phyloP scores from a whole-genome alignment of 257 asterid species.

The Parsonsia alboflavescens region DNA sequence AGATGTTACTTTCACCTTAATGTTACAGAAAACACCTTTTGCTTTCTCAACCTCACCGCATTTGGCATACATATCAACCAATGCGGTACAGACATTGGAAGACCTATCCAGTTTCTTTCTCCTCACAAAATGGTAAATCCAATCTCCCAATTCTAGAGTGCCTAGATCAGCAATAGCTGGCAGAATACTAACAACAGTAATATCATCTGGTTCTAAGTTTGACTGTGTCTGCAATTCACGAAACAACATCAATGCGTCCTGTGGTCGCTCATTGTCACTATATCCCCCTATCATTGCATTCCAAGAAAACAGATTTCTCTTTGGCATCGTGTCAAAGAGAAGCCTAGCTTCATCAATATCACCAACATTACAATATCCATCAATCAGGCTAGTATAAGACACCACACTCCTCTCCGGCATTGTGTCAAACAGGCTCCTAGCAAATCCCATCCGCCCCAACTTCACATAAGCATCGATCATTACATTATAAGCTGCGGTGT shows the following conservation, averaged over 20 bases:
- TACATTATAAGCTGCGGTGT: slow-evolving; percentile 64
- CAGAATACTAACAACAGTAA: slow-evolving; percentile 69
- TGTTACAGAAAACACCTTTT: slow-evolving; percentile 45
- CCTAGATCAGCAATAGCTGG: slow-evolving; percentile 93
- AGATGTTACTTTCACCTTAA: slow-evolving; percentile 43
- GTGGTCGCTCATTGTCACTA: slow-evolving; percentile 60
- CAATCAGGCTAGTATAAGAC: slow-evolving; percentile 88
- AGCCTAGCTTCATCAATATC: slow-evolving; percentile 49
- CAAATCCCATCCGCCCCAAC: slow-evolving; percentile 55
- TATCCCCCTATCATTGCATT: slow-evolving; percentile 90
- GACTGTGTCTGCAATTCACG: slow-evolving; percentile 44
- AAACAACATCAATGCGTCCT: slow-evolving; percentile 61
- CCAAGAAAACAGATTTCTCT: slow-evolving; percentile 78
- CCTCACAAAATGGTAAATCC: slow-evolving; percentile 58
- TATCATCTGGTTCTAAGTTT: slow-evolving; percentile 56
- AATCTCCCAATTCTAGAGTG: slow-evolving; percentile 73
- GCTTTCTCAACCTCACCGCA: slow-evolving; percentile 75
- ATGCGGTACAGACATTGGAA: slow-evolving; percentile 72
- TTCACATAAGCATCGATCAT: slow-evolving; percentile 82
- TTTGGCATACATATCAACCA: slow-evolving; percentile 87
- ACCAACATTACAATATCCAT: slow-evolving; percentile 66
- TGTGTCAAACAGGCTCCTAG: slow-evolving; percentile 52
- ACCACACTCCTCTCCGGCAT: slow-evolving; percentile 74
- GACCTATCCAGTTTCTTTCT: slow-evolving; percentile 56
- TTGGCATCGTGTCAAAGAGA: slow-evolving; percentile 67